A percentile compares a stretch with the other conserved stretches of the same genome.
phyloP scores from a whole-genome alignment of 2,329 filamentous ascomycete genomes.

The Phialophora macrospora region DNA sequence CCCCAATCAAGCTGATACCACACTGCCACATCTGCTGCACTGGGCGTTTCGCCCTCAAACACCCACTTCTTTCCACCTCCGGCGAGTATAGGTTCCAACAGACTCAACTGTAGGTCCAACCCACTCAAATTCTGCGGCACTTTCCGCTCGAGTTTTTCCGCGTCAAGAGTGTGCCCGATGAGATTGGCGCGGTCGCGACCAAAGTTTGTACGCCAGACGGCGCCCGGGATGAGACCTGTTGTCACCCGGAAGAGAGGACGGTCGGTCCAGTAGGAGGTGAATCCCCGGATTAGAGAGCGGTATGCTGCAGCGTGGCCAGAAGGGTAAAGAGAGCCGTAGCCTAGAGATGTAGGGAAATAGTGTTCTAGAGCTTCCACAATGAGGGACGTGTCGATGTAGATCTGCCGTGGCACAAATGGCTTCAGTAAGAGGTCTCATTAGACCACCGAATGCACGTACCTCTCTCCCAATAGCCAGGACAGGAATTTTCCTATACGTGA shows the following conservation, averaged over 20 bases:
- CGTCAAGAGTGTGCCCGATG: conserved; percentile 36
- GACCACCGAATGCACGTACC: conserved; percentile 13
- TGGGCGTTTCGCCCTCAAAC: conserved; percentile 30
- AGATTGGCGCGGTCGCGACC: conserved; percentile 33
- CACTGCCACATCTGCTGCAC: conserved; percentile 31
- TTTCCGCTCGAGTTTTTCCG: conserved; percentile 35
- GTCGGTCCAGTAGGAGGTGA: conserved; percentile 35
- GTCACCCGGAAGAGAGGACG: conserved; percentile 36
- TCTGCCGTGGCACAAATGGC: conserved; percentile 6
- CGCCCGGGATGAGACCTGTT: conserved; percentile 34
- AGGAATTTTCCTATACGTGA: conserved; percentile 72
- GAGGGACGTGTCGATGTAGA: conserved; percentile 37
- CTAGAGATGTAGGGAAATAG: conserved; percentile 22
- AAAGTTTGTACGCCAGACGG: conserved; percentile 35
- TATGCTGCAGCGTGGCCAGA: background rate
- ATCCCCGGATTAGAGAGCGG: conserved; percentile 25
- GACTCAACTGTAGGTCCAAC: conserved; percentile 35
- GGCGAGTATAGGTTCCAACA: conserved; percentile 33
- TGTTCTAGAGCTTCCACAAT: conserved; percentile 35
- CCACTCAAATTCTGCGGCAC: conserved; percentile 33
- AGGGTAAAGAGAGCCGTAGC: conserved; percentile 31
- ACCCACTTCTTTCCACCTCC: conserved; percentile 16
- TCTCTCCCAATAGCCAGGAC: conserved; percentile 68
- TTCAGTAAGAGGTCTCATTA: background rate
- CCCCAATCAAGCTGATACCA: conserved; percentile 39